Evolutionary conservation across 1,284 basidiomycete species (phyloP).

Genomic region (Mycosarcoma maydis): DNA sequence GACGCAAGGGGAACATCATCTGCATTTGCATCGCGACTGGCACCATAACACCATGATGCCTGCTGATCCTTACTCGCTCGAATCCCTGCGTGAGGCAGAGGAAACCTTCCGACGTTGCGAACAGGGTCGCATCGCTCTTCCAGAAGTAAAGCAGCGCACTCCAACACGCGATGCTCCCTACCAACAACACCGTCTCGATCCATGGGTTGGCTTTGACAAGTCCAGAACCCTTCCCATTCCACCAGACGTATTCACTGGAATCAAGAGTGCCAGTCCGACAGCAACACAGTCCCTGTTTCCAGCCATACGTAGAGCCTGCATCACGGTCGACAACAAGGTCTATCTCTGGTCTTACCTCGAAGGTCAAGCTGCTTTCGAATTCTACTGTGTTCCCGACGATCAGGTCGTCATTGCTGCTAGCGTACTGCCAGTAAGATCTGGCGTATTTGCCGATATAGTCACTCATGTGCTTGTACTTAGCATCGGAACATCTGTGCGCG

Average conservation of each 20-base stretch:
- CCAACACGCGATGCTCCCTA: slow-evolving; percentile 58
- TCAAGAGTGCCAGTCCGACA: slow-evolving; percentile 53
- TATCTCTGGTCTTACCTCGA: slow-evolving; percentile 97
- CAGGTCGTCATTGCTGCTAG: slow-evolving; percentile 76
- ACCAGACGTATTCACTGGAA: slow-evolving; percentile 55
- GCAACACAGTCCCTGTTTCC: slow-evolving; percentile 78
- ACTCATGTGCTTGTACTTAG: slow-evolving; percentile 88
- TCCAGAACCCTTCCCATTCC: slow-evolving; percentile 57
- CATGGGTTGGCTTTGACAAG: slow-evolving; percentile 57
- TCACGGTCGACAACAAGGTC: slow-evolving; percentile 91
- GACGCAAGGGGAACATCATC: neutral
- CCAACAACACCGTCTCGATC: slow-evolving; percentile 54
- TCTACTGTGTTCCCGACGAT: slow-evolving; percentile 90
- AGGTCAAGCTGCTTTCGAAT: slow-evolving; percentile 86
- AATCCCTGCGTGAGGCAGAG: slow-evolving; percentile 42
- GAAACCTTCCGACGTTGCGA: slow-evolving; percentile 37
- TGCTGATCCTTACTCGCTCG: slow-evolving; percentile 32
- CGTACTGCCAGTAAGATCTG: slow-evolving; percentile 66
- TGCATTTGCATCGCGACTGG: neutral
- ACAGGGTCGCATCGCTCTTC: slow-evolving; percentile 39
- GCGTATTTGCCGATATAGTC: slow-evolving; percentile 92
- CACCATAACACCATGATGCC: slow-evolving; percentile 22
- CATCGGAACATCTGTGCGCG: slow-evolving; percentile 69
- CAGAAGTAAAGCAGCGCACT: slow-evolving; percentile 47
- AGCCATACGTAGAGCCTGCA: slow-evolving; percentile 93